Base-by-base conservation (phyloP, 2,329 filamentous ascomycete species). In the Pyricularia pennisetigena region DNA sequence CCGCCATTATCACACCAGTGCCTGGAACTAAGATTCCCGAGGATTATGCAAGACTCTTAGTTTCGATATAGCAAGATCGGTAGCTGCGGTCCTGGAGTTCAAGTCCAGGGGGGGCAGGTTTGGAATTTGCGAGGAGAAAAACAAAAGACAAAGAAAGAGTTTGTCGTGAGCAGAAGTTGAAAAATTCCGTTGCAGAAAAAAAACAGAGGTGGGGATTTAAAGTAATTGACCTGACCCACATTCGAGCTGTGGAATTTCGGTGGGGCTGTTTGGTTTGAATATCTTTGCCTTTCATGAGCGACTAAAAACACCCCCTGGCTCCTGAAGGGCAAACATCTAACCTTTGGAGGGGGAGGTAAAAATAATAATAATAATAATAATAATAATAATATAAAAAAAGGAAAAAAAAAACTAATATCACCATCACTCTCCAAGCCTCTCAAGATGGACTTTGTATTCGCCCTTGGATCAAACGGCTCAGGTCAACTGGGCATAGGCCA, bases 391-490 rank as follows among this genome's bases (percentile, higher is more conserved):
- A 10, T 2, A 9, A 35, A 35, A 3, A 35, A 35, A 35, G 5
- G 3, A 35, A 14, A 35, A 14, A 14, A 35, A 49, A 49, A 49
- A n/a, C 16, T 49, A n/a, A 20, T 49, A 49, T n/a, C 65, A 67
- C 68, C 68, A 65, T 69, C 67, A 23, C 26, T 32, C 7, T 32
- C 28, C 29, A 23, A 49, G 28, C 54, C 24, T 20, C 24, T 20
- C 4, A 62, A 23, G 5, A 85, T 87, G 83, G 76, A 81, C n/a
- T 77, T 79, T 1, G 75, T 92, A 23, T 91, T 89, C 73, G 85
- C 90, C 2, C 82, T 93, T 64, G 91, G 91, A 35, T 94, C 91
- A 4, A 94, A 94, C 73, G 88, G 90, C 63, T 92, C 88, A 1
- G 89, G 90, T 41, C 91, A 94, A 75, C 82, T 94, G 10, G 90